Conservation (phyloP, 176 grass and related monocot genomes). For the Hyparrhenia diplandra region DNA sequence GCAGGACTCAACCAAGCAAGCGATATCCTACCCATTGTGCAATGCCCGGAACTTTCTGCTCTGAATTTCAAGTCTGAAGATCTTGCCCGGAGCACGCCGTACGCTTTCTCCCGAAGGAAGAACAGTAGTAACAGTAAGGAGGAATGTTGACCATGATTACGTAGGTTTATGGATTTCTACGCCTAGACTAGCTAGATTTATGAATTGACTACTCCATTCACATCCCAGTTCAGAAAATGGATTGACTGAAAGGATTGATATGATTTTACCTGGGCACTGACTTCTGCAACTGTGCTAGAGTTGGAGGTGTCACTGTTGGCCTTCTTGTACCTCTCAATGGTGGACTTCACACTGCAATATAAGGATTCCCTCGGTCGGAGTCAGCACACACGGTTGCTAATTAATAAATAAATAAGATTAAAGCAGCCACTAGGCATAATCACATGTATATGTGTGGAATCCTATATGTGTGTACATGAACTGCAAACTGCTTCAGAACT, state of each 20-base stretch:
- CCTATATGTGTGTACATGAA: neutral
- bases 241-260: conserved; percentile 32
- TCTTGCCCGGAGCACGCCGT: conserved; percentile 1
- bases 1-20: conserved; percentile 4
- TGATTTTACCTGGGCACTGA: conserved; percentile 78
- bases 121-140: conserved; percentile 7
- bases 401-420: neutral
- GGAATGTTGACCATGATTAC: conserved; percentile 12
- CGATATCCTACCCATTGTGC: conserved; percentile 4
- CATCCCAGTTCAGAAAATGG: neutral
- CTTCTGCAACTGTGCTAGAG: conserved; percentile 63
- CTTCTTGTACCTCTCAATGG: conserved; percentile 97
- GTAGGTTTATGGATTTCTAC: neutral
- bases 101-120: neutral
- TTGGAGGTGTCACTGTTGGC: conserved; percentile 66
- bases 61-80: conserved; percentile 12
- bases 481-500: neutral
- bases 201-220: neutral
- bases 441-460: neutral
- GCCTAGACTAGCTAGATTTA: neutral
- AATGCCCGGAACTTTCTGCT: neutral
- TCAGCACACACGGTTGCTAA: neutral
- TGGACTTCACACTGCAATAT: conserved; percentile 77
- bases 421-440: neutral
- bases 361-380: neutral